Conservation (phyloP, 2,329 filamentous ascomycete genomes). For the Akanthomyces dipterigenus region DNA sequence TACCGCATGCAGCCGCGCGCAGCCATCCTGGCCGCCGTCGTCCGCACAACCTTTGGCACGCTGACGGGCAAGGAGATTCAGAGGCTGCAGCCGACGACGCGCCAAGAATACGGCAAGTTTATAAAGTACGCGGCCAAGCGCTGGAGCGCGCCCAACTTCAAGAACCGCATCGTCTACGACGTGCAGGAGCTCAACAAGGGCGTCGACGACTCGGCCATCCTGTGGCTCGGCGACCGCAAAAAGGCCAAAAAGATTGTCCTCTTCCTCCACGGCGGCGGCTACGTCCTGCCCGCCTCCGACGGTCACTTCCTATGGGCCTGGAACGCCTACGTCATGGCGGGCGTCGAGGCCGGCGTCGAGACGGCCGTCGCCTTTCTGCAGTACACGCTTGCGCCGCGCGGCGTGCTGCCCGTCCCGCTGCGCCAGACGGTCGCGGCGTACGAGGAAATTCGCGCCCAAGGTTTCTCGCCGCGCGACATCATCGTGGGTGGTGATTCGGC, state of each 20-base stretch:
- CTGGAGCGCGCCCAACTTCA: constrained; percentile 10
- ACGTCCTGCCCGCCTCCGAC: constrained; percentile 15
- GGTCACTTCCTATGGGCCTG: constrained; percentile 24
- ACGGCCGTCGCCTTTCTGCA: constrained; percentile 27
- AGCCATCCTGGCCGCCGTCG: constrained; percentile 15
- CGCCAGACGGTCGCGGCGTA: constrained; percentile 26
- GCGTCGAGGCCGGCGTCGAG: constrained; percentile 18
- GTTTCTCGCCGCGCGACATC: constrained; percentile 24
- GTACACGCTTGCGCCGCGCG: constrained; percentile 27
- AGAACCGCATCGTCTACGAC: constrained; percentile 15
- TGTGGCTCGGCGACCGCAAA: constrained; percentile 23
- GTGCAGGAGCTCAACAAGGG: constrained; percentile 16
- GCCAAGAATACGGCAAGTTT: constrained; percentile 19
- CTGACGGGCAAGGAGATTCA: constrained; percentile 20
- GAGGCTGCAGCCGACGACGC: constrained; percentile 15
- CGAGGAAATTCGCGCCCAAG: constrained; percentile 22
- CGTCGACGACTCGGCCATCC: constrained; percentile 15
- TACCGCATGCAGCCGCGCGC: constrained; percentile 14
- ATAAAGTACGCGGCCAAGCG: constrained; percentile 15
- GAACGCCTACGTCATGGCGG: constrained; percentile 20
- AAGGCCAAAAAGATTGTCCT: constrained; percentile 23
- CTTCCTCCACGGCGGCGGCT: constrained; percentile 25
- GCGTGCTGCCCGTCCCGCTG: constrained; percentile 26
- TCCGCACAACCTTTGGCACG: constrained; percentile 15
- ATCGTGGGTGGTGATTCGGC: constrained; percentile 29